Evolutionary conservation across 1,284 basidiomycete genomes (phyloP), one percentile per base, ranked within the genome.

Genomic region (Psilocybe mexicana): DNA sequence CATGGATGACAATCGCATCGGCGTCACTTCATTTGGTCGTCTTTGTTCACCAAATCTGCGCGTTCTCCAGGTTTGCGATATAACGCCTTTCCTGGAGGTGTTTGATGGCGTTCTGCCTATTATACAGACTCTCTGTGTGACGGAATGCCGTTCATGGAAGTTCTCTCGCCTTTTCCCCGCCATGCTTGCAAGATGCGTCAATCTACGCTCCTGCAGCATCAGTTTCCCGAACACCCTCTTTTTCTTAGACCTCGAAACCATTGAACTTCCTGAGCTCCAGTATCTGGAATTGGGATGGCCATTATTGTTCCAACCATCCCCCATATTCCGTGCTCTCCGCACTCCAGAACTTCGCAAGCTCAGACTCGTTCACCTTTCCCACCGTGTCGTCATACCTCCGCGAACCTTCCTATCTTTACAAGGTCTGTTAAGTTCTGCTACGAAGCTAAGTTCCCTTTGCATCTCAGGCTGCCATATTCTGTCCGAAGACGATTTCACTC

Each of bases 171-270:
- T 57, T n/a, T 63, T 66, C 33, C 51, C 55, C 2, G 43, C 46
- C 12, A 46, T 60, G 6, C 62, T 66, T 25, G 55, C 62, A 38
- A 54, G 44, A 24, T 68, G 63, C 45, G 40, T 45, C 23, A 51
- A 53, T 38, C 43, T 66, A n/a, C 49, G 57, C 18, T 52, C 61
- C n/a, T 61, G 63, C 49, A 61, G 52, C 11, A 61, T 65, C 43
- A 54, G 47, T n/a, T 65, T 67, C 44, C 64, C 62, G 10, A 46
- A 46, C 23, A 60, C 55, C 46, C 50, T 61, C 25, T 59, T 56
- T 40, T 52, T 59, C 23, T n/a, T 54, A n/a, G 23, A 44, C 12
- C 25, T 60, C 2, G 57, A 58, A 25, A 46, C 60, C 2, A 62
- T 66, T 11, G 51, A 53, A 3, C 50, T 67, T 5, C 64, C 63